Evolutionary conservation across 768 basidiomycete species (phyloP), one percentile per base, ranked within the genome.

Genomic region (Termitomyces sp.): DNA sequence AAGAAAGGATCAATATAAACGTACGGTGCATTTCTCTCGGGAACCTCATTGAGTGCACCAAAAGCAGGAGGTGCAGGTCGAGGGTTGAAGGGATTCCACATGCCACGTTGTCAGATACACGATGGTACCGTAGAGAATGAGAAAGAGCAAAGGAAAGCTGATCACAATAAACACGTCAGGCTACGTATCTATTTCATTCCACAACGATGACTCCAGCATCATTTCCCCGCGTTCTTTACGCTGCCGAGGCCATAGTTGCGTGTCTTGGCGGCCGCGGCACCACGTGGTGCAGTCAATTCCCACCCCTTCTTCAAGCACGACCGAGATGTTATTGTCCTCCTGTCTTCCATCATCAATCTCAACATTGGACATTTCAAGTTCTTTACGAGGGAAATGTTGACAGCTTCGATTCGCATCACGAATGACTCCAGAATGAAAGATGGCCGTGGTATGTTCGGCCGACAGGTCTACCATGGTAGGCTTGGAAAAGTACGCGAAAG

Each of bases 41-140:
- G 65, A 9, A 66, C 43, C 20, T 61, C 44, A 24, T 60, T 64
- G n/a, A 57, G 60, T 48, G 49, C 41, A 10, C 63, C 65, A 26
- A 66, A 66, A 33, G 52, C 63, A 43, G 65, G 61, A 35, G 63
- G 65, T 38, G 65, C 65, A 45, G 63, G 65, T n/a, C 20, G 38
- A 28, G 61, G 63, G 1, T 55, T 60, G 48, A 61, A 60, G 10
- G 61, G 62, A 52, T 66, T 69, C 58, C 62, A 56, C 59, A 63
- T 63, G n/a, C 10, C 26, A 18, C 11, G 26, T n/a, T 30, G n/a
- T 20, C n/a, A 41, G 36, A 41, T n/a, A 14, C 43, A 24, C 20
- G 41, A 43, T 20, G 3, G 11, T 4, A 43, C 2, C 41, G 22
- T 44, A 22, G 22, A 24, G 13, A 14, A 44, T 22, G 43, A 22